These are phyloP conservation scores for Apostasia ramifera DNA, from an alignment of 106 monocot species.

Conservation along the genomic window DNA sequence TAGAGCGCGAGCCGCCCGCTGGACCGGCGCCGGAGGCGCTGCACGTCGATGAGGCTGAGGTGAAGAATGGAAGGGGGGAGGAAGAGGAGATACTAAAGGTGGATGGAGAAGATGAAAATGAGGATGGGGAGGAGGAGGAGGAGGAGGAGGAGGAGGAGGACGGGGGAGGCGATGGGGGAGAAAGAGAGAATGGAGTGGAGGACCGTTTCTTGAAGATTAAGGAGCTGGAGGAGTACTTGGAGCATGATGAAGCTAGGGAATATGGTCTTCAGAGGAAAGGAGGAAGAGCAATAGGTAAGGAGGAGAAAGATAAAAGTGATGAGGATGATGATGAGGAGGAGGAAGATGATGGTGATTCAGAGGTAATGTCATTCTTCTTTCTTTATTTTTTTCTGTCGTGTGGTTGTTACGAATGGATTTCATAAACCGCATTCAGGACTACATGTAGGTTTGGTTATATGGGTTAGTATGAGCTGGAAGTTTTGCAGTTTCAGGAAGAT, in stretches of 20 bases:
- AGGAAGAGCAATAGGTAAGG: constrained; percentile 13
- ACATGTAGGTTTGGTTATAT: too few relatives aligned
- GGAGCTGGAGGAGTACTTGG: constrained; percentile 53
- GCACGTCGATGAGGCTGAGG: neutral
- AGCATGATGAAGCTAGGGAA: constrained; percentile 53
- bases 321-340: constrained; percentile 18
- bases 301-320: constrained; percentile 7
- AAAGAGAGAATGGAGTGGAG: constrained; percentile 12
- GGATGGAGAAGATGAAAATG: constrained; percentile 12
- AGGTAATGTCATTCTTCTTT: constrained; percentile 11
- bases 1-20: constrained; percentile 23
- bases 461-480: too few relatives aligned
- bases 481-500: too few relatives aligned
- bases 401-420: too few relatives aligned
- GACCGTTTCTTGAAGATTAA: constrained; percentile 54
- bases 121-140: constrained; percentile 13
- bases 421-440: too few relatives aligned
- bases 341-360: constrained; percentile 33
- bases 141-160: constrained; percentile 24
- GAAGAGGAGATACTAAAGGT: constrained; percentile 7
- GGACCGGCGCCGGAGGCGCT: neutral
- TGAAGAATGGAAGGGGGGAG: constrained; percentile 13
- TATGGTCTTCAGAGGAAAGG: constrained; percentile 17
- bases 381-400: neutral
- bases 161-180: constrained; percentile 6